Evolutionary conservation across 139 green algal species (phyloP), one percentile per base, ranked within the genome.

Genomic region (Chlorella sp.): DNA sequence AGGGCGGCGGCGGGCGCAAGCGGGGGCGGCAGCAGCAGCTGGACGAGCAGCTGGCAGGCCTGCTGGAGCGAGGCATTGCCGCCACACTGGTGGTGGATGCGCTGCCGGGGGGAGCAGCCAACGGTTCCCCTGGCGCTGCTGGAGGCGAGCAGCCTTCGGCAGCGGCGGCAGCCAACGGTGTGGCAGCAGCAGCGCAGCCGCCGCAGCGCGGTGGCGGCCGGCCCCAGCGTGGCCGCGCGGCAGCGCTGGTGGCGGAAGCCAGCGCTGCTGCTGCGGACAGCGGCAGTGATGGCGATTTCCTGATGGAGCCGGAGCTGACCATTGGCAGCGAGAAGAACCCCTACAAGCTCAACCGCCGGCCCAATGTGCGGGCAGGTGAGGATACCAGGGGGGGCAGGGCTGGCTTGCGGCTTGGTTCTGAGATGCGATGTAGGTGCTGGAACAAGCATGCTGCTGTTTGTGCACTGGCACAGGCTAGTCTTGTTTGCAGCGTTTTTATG

Each of bases 1-100:
- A 78, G 25, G 44, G 26, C 44, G 69, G 80, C 7, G 51, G 34
- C 26, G 47, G 32, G n/a, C 39, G 41, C 36, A 75, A 67, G 79
- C 79, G 57, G 78, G 78, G 63, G 62, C n/a, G 38, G 41, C 28
- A 41, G 44, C n/a, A 47, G 32, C 30, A 36, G 80, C 44, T 79
- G 80, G 39, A 9, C 2, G 47, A 78, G 47, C 65, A 72, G 32
- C 56, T 74, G 44, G 63, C 32, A 5, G 63, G 18, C 11, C 38
- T 82, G 76, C 36, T 82, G 56, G 76, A 73, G 28, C 36, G 64
- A 23, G 78, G 78, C 41, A 75, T 84, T 17, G 21, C 47, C 16
- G 78, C 64, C 38, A 76, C 64, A 6, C 21, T 84, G 44, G 30
- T 74, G 1, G 78, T 75, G 28, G 41, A 75, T 16, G 21, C 6